These are phyloP conservation scores for Penicillium sp. DNA, from an alignment of 2,329 filamentous ascomycete species.

Conservation along the genomic window DNA sequence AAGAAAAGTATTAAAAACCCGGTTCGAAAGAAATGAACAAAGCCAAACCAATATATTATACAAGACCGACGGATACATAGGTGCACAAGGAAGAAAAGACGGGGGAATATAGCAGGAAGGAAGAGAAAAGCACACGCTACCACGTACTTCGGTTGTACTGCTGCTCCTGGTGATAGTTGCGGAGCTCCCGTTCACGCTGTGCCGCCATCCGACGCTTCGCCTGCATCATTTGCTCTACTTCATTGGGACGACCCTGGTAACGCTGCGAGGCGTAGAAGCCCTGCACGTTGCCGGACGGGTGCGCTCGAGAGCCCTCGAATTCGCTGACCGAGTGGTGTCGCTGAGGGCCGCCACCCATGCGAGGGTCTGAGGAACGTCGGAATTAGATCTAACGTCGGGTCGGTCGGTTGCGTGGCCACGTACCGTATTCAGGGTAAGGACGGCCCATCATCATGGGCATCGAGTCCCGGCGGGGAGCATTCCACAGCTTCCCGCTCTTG, in stretches of 20 bases:
- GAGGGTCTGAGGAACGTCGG: conserved; percentile 59
- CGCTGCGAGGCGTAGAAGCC: conserved; percentile 93
- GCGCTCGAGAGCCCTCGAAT: conserved; percentile 72
- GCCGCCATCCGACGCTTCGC: conserved; percentile 98
- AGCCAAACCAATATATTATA: conserved; percentile 42
- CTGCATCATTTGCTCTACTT: conserved; percentile 98
- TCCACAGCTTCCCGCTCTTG: conserved; percentile 93
- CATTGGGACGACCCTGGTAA: conserved; percentile 81
- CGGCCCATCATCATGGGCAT: conserved; percentile 62
- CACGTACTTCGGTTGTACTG: conserved; percentile 96
- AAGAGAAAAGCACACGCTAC: conserved; percentile 40
- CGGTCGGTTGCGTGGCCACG: conserved; percentile 35
- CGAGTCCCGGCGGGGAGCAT: conserved; percentile 73
- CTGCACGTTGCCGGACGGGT: conserved; percentile 76
- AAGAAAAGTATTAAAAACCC: conserved; percentile 42
- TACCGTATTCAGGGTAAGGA: conserved; percentile 61
- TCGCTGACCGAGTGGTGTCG: conserved; percentile 84
- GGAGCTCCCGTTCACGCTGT: conserved; percentile 96
- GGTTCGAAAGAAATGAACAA: conserved; percentile 14
- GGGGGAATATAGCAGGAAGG: conserved; percentile 35
- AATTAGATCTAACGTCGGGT: conserved; percentile 24
- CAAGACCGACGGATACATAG: conserved; percentile 44
- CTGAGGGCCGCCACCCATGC: conserved; percentile 62
- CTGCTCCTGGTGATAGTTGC: conserved; percentile 99
- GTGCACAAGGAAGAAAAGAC: conserved; percentile 30